Conservation (phyloP, 345 rosid genomes). For the Diplotaxis tenuifolia region DNA sequence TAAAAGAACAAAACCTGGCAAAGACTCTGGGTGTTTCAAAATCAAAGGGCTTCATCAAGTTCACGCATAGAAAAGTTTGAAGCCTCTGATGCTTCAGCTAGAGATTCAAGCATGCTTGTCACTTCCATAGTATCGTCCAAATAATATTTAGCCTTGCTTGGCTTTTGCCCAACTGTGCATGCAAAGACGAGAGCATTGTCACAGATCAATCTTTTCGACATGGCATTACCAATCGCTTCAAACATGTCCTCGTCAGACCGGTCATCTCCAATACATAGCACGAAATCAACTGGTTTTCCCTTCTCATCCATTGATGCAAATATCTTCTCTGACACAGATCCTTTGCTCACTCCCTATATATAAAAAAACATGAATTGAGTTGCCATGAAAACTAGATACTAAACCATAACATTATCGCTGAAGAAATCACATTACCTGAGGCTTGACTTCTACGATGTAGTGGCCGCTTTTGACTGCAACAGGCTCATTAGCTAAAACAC, state of each 20-base stretch:
- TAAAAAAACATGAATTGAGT: neutral
- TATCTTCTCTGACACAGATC: conserved; percentile 38
- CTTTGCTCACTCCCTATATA: conserved; percentile 45
- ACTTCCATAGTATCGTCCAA: conserved; percentile 44
- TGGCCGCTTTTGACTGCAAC: conserved; percentile 45
- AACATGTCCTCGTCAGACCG: conserved; percentile 44
- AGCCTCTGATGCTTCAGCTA: conserved; percentile 39
- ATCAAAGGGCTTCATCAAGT: neutral
- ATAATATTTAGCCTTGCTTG: conserved; percentile 95
- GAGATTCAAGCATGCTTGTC: conserved; percentile 42
- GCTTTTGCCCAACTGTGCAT: conserved; percentile 94
- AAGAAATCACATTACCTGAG: conserved; percentile 34
- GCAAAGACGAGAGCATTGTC: conserved; percentile 48
- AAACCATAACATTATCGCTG: neutral
- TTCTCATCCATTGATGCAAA: conserved; percentile 38
- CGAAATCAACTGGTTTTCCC: conserved; percentile 39
- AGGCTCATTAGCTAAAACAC: conserved; percentile 43
- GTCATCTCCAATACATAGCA: conserved; percentile 43
- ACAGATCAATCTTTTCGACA: conserved; percentile 35
- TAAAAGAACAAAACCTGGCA: neutral
- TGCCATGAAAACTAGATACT: neutral
- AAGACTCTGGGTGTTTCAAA: neutral
- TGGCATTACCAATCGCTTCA: conserved; percentile 42
- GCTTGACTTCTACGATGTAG: conserved; percentile 43
- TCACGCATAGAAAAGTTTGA: conserved; percentile 21